Conservation (phyloP, 1,284 basidiomycete genomes). For the Coriolopsis trogii region DNA sequence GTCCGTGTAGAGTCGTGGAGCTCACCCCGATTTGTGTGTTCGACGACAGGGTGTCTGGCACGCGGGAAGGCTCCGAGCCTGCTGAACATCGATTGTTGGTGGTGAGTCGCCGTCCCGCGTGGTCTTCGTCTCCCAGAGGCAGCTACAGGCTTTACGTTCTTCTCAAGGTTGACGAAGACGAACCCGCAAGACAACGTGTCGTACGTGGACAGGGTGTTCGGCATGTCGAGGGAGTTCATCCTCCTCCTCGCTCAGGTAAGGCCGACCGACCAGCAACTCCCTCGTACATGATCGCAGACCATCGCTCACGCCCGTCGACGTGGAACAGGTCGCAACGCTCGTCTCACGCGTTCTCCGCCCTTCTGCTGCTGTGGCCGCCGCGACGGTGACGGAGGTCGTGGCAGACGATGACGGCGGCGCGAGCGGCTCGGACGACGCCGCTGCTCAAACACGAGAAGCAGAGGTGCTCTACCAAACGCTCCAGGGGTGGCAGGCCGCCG, state of each 20-base stretch:
- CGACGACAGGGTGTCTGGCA: slow-evolving; percentile 41
- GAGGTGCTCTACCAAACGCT: slow-evolving; percentile 30
- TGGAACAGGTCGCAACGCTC: slow-evolving; percentile 28
- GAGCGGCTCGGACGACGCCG: background rate
- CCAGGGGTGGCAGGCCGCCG: slow-evolving; percentile 31
- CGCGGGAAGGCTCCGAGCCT: slow-evolving; percentile 43
- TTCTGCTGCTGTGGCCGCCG: too few relatives aligned
- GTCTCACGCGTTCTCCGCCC: slow-evolving; percentile 26
- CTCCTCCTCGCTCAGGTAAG: slow-evolving; percentile 36
- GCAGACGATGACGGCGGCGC: slow-evolving; percentile 20
- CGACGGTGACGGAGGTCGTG: slow-evolving; percentile 15
- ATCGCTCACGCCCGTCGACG: too few relatives aligned
- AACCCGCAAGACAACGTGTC: slow-evolving; percentile 37
- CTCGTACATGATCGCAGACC: too few relatives aligned
- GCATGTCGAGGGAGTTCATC: slow-evolving; percentile 40
- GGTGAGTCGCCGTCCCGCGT: slow-evolving; percentile 32
- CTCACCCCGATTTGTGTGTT: slow-evolving; percentile 5
- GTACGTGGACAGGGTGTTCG: slow-evolving; percentile 51
- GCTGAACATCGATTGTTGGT: slow-evolving; percentile 45
- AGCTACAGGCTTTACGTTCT: slow-evolving; percentile 17
- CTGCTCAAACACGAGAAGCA: slow-evolving; percentile 22
- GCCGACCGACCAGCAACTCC: too few relatives aligned
- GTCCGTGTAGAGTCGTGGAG: too few relatives aligned
- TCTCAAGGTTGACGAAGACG: slow-evolving; percentile 27
- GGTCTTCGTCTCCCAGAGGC: background rate